Percentiles rank a stretch among this genome's conserved stretches.
Evolutionary conservation across 805 yeast genomes (phyloP).

Genomic region (Metschnikowia borealis): DNA sequence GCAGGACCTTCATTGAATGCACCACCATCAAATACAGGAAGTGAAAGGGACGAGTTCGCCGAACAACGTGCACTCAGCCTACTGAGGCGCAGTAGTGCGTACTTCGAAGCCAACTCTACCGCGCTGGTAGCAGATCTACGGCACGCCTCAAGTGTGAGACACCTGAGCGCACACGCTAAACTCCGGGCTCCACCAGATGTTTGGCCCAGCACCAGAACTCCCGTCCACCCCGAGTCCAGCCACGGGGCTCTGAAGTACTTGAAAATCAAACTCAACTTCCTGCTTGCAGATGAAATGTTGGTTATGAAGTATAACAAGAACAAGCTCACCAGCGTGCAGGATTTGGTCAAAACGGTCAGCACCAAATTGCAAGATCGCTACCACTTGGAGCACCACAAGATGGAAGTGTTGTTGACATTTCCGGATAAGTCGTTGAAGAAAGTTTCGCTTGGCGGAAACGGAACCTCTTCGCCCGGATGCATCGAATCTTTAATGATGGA

Average conservation of each 20-base stretch:
- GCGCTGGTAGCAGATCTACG: background rate
- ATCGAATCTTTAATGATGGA: slow-evolving; percentile 19
- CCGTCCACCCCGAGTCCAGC: background rate
- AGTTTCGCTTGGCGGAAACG: slow-evolving; percentile 8
- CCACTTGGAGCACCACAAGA: slow-evolving; percentile 4
- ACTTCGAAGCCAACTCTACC: background rate
- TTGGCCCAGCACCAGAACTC: background rate
- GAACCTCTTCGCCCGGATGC: background rate
- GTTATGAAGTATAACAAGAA: slow-evolving; percentile 15
- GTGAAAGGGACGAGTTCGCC: no score
- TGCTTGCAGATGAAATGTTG: slow-evolving; percentile 15
- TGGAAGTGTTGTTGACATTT: slow-evolving; percentile 12
- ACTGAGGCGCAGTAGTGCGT: background rate
- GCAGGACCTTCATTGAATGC: background rate
- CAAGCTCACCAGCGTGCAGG: slow-evolving; percentile 12
- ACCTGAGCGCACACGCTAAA: background rate
- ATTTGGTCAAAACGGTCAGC: slow-evolving; percentile 14
- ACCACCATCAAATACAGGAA: background rate
- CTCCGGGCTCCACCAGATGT: background rate
- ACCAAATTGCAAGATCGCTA: slow-evolving; percentile 12
- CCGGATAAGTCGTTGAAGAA: slow-evolving; percentile 10
- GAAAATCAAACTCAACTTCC: slow-evolving; percentile 16
- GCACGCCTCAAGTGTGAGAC: background rate
- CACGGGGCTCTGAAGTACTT: background rate
- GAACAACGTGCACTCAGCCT: background rate